Conservation (phyloP, 306 rosid species). For the Sphenostylis stenocarpa region DNA sequence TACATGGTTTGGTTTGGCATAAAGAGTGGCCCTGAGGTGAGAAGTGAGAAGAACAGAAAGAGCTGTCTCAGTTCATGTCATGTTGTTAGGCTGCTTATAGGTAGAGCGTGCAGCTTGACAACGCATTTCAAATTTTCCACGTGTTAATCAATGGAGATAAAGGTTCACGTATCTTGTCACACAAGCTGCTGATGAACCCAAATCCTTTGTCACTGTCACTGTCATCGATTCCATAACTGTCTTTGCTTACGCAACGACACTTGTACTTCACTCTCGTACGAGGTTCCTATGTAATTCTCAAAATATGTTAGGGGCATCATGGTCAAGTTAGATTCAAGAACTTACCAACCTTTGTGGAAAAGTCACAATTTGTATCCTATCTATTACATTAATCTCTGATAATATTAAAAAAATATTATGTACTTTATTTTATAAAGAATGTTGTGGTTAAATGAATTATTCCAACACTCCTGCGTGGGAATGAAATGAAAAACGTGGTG, state of each 20-base stretch:
- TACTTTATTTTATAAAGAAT: too few species aligned
- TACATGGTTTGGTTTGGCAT: not conserved
- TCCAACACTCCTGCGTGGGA: not conserved
- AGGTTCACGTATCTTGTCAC: not conserved
- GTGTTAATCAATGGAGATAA: slow-evolving; percentile 1
- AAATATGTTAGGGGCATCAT: not conserved
- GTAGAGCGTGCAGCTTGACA: slow-evolving; percentile 1
- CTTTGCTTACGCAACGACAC: not conserved
- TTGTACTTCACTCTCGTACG: not conserved
- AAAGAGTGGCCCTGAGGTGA: slow-evolving; percentile 2
- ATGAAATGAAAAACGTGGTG: not conserved
- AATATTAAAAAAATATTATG: too few species aligned
- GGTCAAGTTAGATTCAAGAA: not conserved
- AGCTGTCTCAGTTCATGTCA: not conserved
- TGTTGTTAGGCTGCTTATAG: not conserved
- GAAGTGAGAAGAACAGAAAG: not conserved
- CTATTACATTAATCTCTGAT: too few species aligned
- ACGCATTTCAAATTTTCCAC: slow-evolving; percentile 26
- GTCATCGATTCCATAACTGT: not conserved
- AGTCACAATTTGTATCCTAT: not conserved
- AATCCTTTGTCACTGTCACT: not conserved
- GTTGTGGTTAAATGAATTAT: not conserved
- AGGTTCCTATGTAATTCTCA: not conserved
- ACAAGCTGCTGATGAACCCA: not conserved
- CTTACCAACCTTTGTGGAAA: not conserved